Evolutionary conservation across 768 basidiomycete genomes (phyloP), one percentile per base, ranked within the genome.

Genomic region (Ephemerocybe angulata): DNA sequence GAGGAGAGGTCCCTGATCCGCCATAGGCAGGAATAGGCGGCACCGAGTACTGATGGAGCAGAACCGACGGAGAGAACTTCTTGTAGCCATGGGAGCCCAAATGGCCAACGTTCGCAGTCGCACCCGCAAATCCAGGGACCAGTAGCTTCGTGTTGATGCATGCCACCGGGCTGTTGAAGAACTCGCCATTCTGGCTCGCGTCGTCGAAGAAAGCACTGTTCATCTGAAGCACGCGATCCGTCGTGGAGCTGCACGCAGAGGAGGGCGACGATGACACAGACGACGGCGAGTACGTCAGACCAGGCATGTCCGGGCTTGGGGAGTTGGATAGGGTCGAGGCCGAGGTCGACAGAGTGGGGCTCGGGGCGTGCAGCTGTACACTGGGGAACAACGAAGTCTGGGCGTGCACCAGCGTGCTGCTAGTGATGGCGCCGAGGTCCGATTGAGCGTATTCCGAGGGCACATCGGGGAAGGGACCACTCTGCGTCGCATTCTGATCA

Each of bases 141-240:
- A 50, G 21, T 12, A 35, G 30, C 19, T 50, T 31, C 19, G 31
- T 50, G n/a, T 50, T 50, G 5, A 50, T 50, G 28, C 31, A n/a
- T 24, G 48, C 48, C 6, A 50, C 31, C 12, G 48, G 48, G 21
- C 48, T 50, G 48, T 50, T 35, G 48, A 30, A 50, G 29, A 19
- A 50, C 31, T 50, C 48, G 27, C 30, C 15, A n/a, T 5, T 31
- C 19, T 29, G 19, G 24, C 21, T 13, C 7, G 38, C 62, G 35
- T 76, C 75, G 56, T 85, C 82, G 61, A 76, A 67, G 54, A 83
- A 83, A 0, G 68, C 73, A n/a, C n/a, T n/a, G 15, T 75, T 67
- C 77, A 83, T 79, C 59, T 84, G 83, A 22, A 83, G 70, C 0
- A 81, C 84, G 22, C 76, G 76, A 59, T 83, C 82, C 35, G 77